Evolutionary conservation across 2,329 filamentous ascomycete genomes (phyloP).

Genomic region (Xylariaceae sp.): DNA sequence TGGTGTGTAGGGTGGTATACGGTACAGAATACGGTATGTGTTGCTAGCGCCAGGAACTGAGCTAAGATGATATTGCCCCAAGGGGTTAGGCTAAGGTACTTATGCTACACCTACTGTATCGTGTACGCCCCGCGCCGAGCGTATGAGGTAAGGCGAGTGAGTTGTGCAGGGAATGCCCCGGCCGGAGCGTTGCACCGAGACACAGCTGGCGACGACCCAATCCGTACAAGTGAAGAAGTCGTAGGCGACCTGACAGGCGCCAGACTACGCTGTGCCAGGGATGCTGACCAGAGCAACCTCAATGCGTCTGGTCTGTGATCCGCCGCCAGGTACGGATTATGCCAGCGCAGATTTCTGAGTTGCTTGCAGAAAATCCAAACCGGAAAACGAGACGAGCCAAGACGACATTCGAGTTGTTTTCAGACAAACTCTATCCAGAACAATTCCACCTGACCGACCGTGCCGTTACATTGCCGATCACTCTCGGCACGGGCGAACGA

Average conservation of each 20-base stretch:
- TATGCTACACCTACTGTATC: background rate
- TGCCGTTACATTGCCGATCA: too few species aligned
- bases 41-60: background rate
- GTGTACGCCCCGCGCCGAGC: background rate
- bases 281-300: background rate
- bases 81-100: background rate
- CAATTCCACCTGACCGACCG: background rate
- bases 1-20: background rate
- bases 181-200: background rate
- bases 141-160: background rate
- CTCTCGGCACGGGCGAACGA: too few species aligned
- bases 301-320: too few species aligned
- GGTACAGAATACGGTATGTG: background rate
- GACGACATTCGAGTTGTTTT: constrained; percentile 16
- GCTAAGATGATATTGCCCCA: background rate
- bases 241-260: background rate
- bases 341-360: background rate
- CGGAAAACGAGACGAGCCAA: constrained; percentile 1
- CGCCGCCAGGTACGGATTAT: background rate
- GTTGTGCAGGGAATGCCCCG: background rate
- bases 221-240: background rate
- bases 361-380: constrained; percentile 13
- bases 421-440: constrained; percentile 21
- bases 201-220: background rate
- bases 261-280: background rate